Evolutionary conservation across 108 stramenopile genomes (phyloP), one percentile per base, ranked within the genome.

Genomic region (Stephanodiscus minutulus): DNA sequence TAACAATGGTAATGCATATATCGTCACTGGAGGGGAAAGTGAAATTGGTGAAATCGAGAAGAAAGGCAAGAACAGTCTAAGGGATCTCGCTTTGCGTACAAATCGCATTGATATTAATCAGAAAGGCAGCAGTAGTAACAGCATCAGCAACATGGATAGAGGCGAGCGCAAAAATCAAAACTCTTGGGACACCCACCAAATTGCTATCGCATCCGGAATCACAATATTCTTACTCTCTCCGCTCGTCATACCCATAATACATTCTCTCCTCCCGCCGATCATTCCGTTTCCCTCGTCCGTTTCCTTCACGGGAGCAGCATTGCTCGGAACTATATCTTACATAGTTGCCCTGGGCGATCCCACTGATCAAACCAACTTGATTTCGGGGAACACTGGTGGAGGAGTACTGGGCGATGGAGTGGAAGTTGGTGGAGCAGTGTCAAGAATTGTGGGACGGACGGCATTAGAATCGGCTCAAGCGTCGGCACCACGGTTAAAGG

Each of bases 311-410:
- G 77, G 77, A n/a, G 77, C 77, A 47, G 70, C 77, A 17, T 66
- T 78, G 29, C 37, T 78, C 9, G 77, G 77, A 8, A 60, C 77
- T 44, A 49, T 78, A 17, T 44, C 77, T 17, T 78, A 78, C 65
- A 78, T 78, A 33, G 33, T 78, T 11, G 77, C 77, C 33, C 21
- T 78, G 50, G 70, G 77, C 12, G 77, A 78, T 66, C 69, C 77
- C 22, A 66, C 70, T 22, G 64, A 70, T 64, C 68, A 77, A 70
- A 65, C 68, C 7, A 64, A 76, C 43, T 9, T 61, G 5, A 72
- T 64, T 56, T 47, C 75, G 9, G 43, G 67, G 43, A 63, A 33
- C 7, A 50, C 68, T 2, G 37, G 60, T 0, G 66, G 76, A 12
- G 49, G 63, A 18, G 31, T 54, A 28, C 25, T 77, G 20, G 76